A percentile compares a stretch with the other conserved stretches of the same genome.
These are phyloP conservation scores for Aspergillus quadrilineatus DNA, from an alignment of 2,329 filamentous ascomycete species.

Conservation along the genomic window DNA sequence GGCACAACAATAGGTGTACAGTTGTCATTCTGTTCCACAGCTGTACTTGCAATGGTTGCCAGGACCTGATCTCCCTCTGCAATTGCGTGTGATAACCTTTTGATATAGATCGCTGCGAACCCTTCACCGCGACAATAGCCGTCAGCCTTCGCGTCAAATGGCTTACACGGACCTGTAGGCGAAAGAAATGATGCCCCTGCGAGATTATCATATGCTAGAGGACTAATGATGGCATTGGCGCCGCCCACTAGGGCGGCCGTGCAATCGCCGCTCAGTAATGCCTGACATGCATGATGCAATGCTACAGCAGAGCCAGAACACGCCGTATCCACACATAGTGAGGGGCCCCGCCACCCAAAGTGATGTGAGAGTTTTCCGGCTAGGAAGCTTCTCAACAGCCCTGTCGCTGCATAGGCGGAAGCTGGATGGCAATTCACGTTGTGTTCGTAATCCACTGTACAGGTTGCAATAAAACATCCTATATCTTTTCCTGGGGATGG, in stretches of 20 bases:
- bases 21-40: constrained; percentile 38
- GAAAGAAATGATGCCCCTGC: constrained; percentile 43
- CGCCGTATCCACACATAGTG: constrained; percentile 44
- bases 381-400: constrained; percentile 28
- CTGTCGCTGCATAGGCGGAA: constrained; percentile 38
- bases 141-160: constrained; percentile 50
- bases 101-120: constrained; percentile 48
- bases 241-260: constrained; percentile 36
- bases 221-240: constrained; percentile 33
- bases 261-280: constrained; percentile 25
- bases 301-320: constrained; percentile 44
- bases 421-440: constrained; percentile 41
- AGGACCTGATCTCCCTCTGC: constrained; percentile 47
- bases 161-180: constrained; percentile 48
- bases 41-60: constrained; percentile 39
- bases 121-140: constrained; percentile 57
- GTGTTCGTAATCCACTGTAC: constrained; percentile 42
- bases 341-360: constrained; percentile 47
- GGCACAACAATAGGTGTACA: constrained; percentile 25
- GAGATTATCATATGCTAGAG: constrained; percentile 26
- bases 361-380: constrained; percentile 40
- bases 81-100: constrained; percentile 47
- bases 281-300: constrained; percentile 27
- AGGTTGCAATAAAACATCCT: constrained; percentile 43
- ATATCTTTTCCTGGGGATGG: constrained; percentile 27